Evolutionary conservation across 1,284 basidiomycete species (phyloP).

Genomic region (Phenoliferia sp.): DNA sequence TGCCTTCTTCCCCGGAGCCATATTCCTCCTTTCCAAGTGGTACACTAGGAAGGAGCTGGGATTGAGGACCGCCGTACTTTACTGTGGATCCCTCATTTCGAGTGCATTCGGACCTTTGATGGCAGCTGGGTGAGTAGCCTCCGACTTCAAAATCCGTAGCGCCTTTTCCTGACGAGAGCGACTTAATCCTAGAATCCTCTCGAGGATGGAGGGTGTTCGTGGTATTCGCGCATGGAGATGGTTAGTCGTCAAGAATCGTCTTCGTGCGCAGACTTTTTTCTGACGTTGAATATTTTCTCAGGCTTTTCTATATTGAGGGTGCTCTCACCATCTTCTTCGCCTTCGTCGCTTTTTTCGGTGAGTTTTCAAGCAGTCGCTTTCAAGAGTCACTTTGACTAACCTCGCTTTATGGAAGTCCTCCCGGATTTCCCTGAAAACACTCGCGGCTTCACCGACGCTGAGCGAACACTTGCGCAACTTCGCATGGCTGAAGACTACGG

Average conservation of each 20-base stretch:
- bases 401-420: slow-evolving; percentile 48
- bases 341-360: slow-evolving; percentile 53
- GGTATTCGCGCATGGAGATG: slow-evolving; percentile 72
- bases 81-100: slow-evolving; percentile 57
- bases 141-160: not conserved
- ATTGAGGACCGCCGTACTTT: slow-evolving; percentile 64
- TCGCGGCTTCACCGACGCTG: slow-evolving; percentile 48
- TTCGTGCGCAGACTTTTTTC: not conserved
- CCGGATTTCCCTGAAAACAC: slow-evolving; percentile 58
- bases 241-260: slow-evolving; percentile 51
- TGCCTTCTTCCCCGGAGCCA: slow-evolving; percentile 40
- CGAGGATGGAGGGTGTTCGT: slow-evolving; percentile 60
- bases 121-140: slow-evolving; percentile 49
- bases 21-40: slow-evolving; percentile 58
- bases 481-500: slow-evolving; percentile 71
- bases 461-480: slow-evolving; percentile 61
- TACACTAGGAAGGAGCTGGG: slow-evolving; percentile 49
- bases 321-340: slow-evolving; percentile 15
- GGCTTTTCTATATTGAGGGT: slow-evolving; percentile 63
- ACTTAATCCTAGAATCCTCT: slow-evolving; percentile 50
- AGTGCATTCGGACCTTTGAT: slow-evolving; percentile 64
- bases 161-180: not conserved
- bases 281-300: not conserved
- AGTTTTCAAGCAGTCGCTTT: no score
- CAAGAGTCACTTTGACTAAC: not conserved